Base-by-base conservation (phyloP, 306 rosid species). In the Citrullus amarus region DNA sequence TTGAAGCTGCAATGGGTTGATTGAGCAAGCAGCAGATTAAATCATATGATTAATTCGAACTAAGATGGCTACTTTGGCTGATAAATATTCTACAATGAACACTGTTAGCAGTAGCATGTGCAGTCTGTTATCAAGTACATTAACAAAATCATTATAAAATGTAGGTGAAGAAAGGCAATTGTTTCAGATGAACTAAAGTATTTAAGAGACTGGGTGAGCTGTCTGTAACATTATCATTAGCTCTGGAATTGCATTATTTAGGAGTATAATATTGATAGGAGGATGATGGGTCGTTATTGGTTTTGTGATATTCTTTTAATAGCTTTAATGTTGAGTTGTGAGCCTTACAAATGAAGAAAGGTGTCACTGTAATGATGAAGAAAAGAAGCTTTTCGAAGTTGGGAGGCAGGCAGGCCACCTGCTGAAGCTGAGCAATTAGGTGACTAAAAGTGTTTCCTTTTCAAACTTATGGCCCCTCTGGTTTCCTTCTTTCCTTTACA, bases 361-460 rank as follows among this genome's bases (percentile, higher is more conserved):
- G n/a, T 60, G 55, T 77, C 72, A 16, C 59, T 58, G 73, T 58
- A 44, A 46, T 77, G 43, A 77, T 41, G 79, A 36, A 44, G 79
- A 39, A 58, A 58, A 38, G 39, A 60, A 76, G 56, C 39, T 58
- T 44, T 72, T 48, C 39, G 41, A 72, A 72, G 59, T 72, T 72
- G 77, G 77, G 43, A 48, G 34, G 77, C 77, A 48, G 59, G 77
- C 77, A 72, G 77, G 77, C 77, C 59, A 72, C 72, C 80, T 28
- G 72, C 80, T 60, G 66, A 59, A 22, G 38, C 56, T 69, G 20
- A 53, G 57, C 57, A 25, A 63, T 63, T 63, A 32, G 71, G 71
- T 63, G 18, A 63, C 46, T 63, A 53, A 65, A 65, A 65, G 53
- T 41, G 50, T 67, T 67, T 8, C 22, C 60, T 72, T 72, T 72